Evolutionary conservation across 805 yeast species (phyloP).

Genomic region (Candida adriatica): DNA sequence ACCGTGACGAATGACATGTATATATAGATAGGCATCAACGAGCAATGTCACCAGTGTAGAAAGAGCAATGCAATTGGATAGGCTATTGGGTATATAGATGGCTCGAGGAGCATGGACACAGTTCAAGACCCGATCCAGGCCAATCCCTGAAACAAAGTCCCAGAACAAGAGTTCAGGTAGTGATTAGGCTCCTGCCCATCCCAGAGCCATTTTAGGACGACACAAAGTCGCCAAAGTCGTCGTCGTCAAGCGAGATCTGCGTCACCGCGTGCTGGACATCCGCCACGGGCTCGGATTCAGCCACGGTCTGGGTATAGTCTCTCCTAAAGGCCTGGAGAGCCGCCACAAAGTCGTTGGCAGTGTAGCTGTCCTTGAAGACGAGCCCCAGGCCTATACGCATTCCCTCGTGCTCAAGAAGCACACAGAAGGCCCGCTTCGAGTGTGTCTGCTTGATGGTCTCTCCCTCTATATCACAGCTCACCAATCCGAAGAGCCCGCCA

Average conservation of each 20-base stretch:
- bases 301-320: conserved; percentile 1
- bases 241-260: conserved; percentile 1
- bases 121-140: too few species aligned
- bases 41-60: neutral
- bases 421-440: conserved; percentile 26
- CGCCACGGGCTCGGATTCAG: too few species aligned
- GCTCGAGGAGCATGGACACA: too few species aligned
- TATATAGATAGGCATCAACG: conserved; percentile 9
- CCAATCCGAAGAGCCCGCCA: conserved; percentile 28
- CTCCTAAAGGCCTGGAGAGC: conserved; percentile 4
- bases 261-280: too few species aligned
- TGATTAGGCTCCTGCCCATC: too few species aligned
- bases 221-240: neutral
- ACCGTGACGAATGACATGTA: conserved; percentile 30
- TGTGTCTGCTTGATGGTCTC: conserved; percentile 23
- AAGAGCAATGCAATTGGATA: neutral
- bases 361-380: conserved; percentile 26
- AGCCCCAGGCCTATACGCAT: conserved; percentile 35
- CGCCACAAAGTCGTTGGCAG: conserved; percentile 7
- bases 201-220: too few species aligned
- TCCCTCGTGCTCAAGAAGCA: conserved; percentile 26
- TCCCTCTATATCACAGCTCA: conserved; percentile 26
- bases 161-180: too few species aligned
- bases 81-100: too few species aligned
- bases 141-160: conserved; percentile 21